Evolutionary conservation across 1,284 basidiomycete genomes (phyloP).

Genomic region (Rhodofomes roseus): DNA sequence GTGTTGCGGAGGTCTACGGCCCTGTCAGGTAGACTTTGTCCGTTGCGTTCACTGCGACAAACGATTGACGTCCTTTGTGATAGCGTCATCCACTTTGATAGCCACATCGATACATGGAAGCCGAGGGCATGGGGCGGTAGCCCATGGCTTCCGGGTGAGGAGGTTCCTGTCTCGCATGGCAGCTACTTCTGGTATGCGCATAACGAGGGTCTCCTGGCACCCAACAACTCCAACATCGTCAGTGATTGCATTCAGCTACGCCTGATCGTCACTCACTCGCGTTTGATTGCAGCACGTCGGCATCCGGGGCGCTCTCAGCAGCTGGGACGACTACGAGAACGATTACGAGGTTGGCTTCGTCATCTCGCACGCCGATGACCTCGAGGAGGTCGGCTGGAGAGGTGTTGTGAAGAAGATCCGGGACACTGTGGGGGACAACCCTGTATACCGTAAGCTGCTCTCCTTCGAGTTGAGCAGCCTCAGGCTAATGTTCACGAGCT

Average conservation of each 20-base stretch:
- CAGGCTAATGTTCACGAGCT: constrained; percentile 9
- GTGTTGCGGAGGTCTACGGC: constrained; percentile 34
- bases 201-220: constrained; percentile 36
- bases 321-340: constrained; percentile 32
- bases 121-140: constrained; percentile 21
- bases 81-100: constrained; percentile 40
- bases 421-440: constrained; percentile 32
- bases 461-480: background rate
- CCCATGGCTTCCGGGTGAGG: constrained; percentile 33
- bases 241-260: constrained; percentile 7
- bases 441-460: constrained; percentile 32
- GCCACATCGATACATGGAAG: constrained; percentile 32
- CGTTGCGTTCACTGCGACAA: background rate
- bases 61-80: background rate
- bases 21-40: constrained; percentile 26
- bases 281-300: constrained; percentile 27
- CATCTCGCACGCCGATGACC: constrained; percentile 33
- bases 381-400: constrained; percentile 31
- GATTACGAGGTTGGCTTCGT: constrained; percentile 30
- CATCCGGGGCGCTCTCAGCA: constrained; percentile 28
- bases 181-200: constrained; percentile 39
- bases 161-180: constrained; percentile 34
- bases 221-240: constrained; percentile 36
- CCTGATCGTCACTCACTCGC: background rate
- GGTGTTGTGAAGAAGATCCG: constrained; percentile 31